Evolutionary conservation across 306 rosid genomes (phyloP).

Genomic region (Cucumis cinereus): DNA sequence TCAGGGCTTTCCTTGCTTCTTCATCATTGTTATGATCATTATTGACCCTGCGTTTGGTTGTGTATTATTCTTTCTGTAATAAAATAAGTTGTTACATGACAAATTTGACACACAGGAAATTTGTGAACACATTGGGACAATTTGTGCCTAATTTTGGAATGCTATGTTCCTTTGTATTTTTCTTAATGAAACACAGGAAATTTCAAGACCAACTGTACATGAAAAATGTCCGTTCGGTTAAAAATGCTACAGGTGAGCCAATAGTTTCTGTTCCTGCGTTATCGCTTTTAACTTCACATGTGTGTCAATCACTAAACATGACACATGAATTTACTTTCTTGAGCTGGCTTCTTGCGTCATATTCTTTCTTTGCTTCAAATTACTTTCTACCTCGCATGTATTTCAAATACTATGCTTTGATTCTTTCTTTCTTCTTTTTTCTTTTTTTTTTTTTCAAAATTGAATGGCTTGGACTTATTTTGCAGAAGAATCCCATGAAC

Average conservation of each 20-base stretch:
- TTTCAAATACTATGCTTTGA: background rate
- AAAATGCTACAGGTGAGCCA: conserved; percentile 14
- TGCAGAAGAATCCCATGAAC: conserved; percentile 21
- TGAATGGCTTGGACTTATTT: conserved; percentile 13
- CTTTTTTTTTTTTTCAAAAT: background rate
- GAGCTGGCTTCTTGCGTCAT: background rate
- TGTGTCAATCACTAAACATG: background rate
- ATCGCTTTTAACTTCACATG: background rate
- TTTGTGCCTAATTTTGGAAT: background rate
- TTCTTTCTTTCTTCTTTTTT: too few relatives aligned
- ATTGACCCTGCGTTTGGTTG: background rate
- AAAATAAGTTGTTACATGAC: background rate
- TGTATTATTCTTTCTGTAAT: background rate
- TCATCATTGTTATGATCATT: background rate
- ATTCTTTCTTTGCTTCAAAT: background rate
- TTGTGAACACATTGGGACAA: background rate
- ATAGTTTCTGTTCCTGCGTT: background rate
- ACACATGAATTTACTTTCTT: too few relatives aligned
- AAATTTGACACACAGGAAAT: background rate
- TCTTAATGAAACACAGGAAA: conserved; percentile 24
- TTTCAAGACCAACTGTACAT: conserved; percentile 31
- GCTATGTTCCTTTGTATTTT: background rate
- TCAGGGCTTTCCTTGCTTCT: too few relatives aligned
- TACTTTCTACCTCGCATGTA: background rate
- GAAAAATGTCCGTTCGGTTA: conserved; percentile 8